Evolutionary conservation across 345 rosid species (phyloP), one percentile per base, ranked within the genome.

Genomic region (Syzygium oleosum): DNA sequence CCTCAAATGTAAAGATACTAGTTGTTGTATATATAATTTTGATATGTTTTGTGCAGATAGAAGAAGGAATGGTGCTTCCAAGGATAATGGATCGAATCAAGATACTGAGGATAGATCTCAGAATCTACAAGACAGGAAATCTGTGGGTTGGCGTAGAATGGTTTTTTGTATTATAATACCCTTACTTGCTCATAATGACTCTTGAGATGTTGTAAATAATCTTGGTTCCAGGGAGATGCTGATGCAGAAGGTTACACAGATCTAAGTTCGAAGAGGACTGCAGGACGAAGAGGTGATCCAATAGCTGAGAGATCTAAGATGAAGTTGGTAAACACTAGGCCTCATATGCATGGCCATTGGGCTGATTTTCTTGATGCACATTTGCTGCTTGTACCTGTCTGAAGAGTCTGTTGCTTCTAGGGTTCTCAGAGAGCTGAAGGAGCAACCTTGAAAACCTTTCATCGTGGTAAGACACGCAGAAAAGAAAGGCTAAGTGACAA

Each of bases 61-160:
- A 59, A 84, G 56, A 85, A 61, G 55, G 21, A 85, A 46, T 63
- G 90, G 77, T 90, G 73, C 90, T 80, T 86, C 90, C 59, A 84
- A 89, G 86, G 83, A 58, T 61, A 88, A 61, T 61, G 88, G 78
- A 68, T 65, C 89, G 29, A 84, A 87, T 52, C 85, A 53, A 84
- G 85, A 80, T 78, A 38, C 4, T 29, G 88, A 43, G 51, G 38
- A 84, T 11, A 17, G 34, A 87, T 59, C 51, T 27, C 84, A 12
- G 34, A 85, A 89, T 54, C 46, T 22, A 83, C 83, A 78, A 88
- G 34, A 80, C 86, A 73, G 25, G 14, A 73, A 51, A 63, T 59
- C 59, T 25, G 85, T 63, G 83, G 8, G 90, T 86, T 68, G 41
- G 85, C 85, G 54, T 68, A 4, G 41, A 51, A 41, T 29, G 27